Evolutionary conservation across 2,329 filamentous ascomycete genomes (phyloP).

Genomic region (Verticillium klebahnii): DNA sequence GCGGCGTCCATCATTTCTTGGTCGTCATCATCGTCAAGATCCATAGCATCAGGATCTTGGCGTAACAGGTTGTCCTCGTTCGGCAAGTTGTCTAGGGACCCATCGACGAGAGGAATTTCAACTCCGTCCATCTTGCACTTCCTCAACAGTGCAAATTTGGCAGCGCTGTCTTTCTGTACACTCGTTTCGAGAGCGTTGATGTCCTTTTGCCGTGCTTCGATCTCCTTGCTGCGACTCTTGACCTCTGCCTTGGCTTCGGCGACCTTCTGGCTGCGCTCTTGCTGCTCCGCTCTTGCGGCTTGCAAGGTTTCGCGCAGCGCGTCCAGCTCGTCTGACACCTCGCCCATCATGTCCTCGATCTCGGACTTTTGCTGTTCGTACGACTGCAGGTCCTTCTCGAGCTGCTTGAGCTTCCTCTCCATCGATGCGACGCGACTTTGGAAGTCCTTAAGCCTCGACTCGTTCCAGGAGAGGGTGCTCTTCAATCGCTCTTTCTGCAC

Average conservation of each 20-base stretch:
- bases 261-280: constrained; percentile 68
- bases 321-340: constrained; percentile 72
- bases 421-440: constrained; percentile 65
- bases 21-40: constrained; percentile 69
- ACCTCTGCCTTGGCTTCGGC: constrained; percentile 75
- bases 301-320: constrained; percentile 69
- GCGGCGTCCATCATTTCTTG: constrained; percentile 56
- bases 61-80: constrained; percentile 78
- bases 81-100: constrained; percentile 80
- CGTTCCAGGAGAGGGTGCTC: constrained; percentile 54
- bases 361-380: constrained; percentile 69
- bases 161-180: constrained; percentile 78
- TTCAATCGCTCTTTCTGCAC: constrained; percentile 76
- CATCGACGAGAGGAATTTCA: constrained; percentile 70
- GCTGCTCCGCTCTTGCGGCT: constrained; percentile 61
- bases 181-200: constrained; percentile 78
- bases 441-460: constrained; percentile 48
- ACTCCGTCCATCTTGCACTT: constrained; percentile 94
- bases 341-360: constrained; percentile 69
- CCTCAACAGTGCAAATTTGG: constrained; percentile 78
- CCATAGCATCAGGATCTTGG: constrained; percentile 84
- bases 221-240: constrained; percentile 77
- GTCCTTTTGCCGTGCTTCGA: constrained; percentile 67
- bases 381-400: constrained; percentile 63
- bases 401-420: constrained; percentile 60